Evolutionary conservation across 352 stramenopile species (phyloP), one percentile per base, ranked within the genome.

Genomic region (Elongisporangium senticosum): DNA sequence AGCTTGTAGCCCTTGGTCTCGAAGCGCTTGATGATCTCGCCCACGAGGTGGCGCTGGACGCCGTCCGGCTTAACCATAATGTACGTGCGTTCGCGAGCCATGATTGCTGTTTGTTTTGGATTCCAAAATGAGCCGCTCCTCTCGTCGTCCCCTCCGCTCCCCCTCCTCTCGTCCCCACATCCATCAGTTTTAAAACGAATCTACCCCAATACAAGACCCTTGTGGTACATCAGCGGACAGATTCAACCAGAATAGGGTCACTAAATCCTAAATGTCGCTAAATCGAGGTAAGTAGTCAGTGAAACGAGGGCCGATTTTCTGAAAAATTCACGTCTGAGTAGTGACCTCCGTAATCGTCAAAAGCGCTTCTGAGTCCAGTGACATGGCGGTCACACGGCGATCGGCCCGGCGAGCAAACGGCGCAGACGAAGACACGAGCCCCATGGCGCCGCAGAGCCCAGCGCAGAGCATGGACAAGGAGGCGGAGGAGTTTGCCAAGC

Each of bases 11-110:
- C 96, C 86, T 98, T 98, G 65, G 86, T 74, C 75, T 99, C 96
- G 71, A 99, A 99, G 68, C 97, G 93, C 62, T 88, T 90, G 83
- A 99, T 98, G 74, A 99, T 98, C 78, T 99, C 91, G 59, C 95
- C 95, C 56, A 98, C 83, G 43, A 98, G 72, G 74, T 89, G 68
- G 67, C 96, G 90, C 82, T 99, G 95, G 67, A 99, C 96, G 58
- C 96, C 96, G 70, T 99, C 96, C 51, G 96, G 96, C 89, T 99
- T 99, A 81, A 99, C 96, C 94, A 96, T 95, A 67, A 96, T 97
- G 72, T 83, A 89, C 55, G 79, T 89, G 57, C 73, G 76, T 83
- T 89, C 79, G 62, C 70, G 74, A 47, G 71, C 68, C 74, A 83
- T 83, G 60, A 55, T 33, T 56, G 37, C 20, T 58, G 39, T 48